These are phyloP conservation scores for Aspergillus sp. DNA, from an alignment of 2,329 filamentous ascomycete genomes.

Conservation along the genomic window DNA sequence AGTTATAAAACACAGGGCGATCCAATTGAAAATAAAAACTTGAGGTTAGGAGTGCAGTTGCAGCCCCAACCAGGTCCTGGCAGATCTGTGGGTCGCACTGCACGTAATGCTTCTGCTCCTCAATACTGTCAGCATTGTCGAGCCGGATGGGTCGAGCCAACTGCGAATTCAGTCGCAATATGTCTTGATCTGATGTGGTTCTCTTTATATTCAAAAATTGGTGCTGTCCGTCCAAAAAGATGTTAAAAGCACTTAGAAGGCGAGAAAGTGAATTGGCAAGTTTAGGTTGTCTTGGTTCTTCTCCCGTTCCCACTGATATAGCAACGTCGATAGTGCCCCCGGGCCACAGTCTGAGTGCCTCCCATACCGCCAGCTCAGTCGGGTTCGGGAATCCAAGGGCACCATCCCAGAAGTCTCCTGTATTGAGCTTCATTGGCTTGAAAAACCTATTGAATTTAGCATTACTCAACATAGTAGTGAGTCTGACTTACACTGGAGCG, in stretches of 20 bases:
- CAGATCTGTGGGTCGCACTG: background rate
- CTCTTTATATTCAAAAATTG: constrained; percentile 1
- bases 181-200: background rate
- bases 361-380: background rate
- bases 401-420: constrained; percentile 7
- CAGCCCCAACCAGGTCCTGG: constrained; percentile 7
- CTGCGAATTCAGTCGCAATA: background rate
- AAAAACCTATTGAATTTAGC: background rate
- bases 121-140: constrained; percentile 7
- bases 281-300: constrained; percentile 3
- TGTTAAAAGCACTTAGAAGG: background rate
- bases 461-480: background rate
- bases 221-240: background rate
- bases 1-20: constrained; percentile 2
- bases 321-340: background rate
- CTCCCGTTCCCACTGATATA: background rate
- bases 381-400: constrained; percentile 6
- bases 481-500: background rate
- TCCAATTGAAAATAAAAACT: constrained; percentile 11
- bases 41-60: constrained; percentile 5
- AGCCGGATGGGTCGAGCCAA: constrained; percentile 4
- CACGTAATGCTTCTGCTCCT: constrained; percentile 5
- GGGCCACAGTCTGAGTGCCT: constrained; percentile 6
- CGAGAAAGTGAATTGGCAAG: background rate
- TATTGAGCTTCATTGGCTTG: background rate